A percentile compares a stretch with the other conserved stretches of the same genome.
Conservation (phyloP, 1,284 basidiomycete genomes). For the Austroboletus olivaceoglutinosus region DNA sequence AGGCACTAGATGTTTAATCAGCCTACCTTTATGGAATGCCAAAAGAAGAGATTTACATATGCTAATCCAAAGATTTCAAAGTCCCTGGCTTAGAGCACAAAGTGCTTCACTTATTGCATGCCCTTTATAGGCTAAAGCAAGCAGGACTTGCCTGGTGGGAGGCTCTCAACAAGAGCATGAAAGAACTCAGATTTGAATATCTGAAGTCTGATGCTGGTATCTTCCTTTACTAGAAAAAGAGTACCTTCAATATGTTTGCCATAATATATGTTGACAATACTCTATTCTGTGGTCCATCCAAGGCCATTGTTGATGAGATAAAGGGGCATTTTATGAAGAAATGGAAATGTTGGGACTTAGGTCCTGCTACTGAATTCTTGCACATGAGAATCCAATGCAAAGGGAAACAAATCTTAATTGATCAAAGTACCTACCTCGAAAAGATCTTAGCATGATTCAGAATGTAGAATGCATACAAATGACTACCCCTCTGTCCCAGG, state of each 20-base stretch:
- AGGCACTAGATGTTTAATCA: too few species aligned
- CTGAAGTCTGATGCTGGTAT: not conserved
- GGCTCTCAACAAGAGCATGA: not conserved
- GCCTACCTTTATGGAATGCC: not conserved
- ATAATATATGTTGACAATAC: too few species aligned
- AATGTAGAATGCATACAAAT: not conserved
- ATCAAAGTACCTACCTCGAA: not conserved
- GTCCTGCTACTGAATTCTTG: not conserved
- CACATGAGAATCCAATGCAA: not conserved
- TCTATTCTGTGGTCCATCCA: too few species aligned
- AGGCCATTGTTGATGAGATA: too few species aligned
- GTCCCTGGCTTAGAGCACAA: not conserved
- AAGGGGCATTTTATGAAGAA: not conserved
- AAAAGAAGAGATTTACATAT: not conserved
- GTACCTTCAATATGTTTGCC: too few species aligned
- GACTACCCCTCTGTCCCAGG: not conserved
- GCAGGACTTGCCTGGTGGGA: not conserved
- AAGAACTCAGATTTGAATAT: not conserved
- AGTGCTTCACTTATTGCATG: not conserved
- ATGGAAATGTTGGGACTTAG: not conserved
- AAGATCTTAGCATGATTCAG: not conserved
- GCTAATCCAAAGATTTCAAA: not conserved
- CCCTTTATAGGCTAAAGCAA: not conserved
- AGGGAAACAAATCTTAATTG: not conserved
- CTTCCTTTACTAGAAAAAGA: not conserved